Percentiles rank a stretch among this genome's conserved stretches.
Conservation (phyloP, 2,329 filamentous ascomycete species). For the Fusarium devonianum region DNA sequence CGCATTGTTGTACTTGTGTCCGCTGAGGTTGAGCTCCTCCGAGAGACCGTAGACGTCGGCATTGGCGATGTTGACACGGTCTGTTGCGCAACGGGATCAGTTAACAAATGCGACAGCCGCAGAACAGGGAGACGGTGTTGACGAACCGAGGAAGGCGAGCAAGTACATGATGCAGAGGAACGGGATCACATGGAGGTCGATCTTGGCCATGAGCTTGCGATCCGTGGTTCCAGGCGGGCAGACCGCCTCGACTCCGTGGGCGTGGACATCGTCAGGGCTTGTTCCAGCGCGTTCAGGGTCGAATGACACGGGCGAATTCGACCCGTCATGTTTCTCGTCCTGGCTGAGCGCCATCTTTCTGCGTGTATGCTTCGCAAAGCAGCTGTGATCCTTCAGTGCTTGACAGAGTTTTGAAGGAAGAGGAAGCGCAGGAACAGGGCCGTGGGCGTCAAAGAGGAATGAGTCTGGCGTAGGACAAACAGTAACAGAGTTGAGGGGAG, state of each 20-base stretch:
- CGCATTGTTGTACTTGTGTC: slow-evolving; percentile 74
- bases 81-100: slow-evolving; percentile 30
- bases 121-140: neutral
- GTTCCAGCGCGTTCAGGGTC: slow-evolving; percentile 32
- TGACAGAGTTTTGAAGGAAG: slow-evolving; percentile 3
- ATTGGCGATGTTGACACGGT: slow-evolving; percentile 82
- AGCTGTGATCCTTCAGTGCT: neutral
- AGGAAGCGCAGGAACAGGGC: neutral
- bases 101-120: slow-evolving; percentile 3
- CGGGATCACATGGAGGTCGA: slow-evolving; percentile 75
- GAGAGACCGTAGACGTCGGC: slow-evolving; percentile 72
- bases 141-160: slow-evolving; percentile 68
- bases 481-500: neutral
- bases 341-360: slow-evolving; percentile 26
- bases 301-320: slow-evolving; percentile 32
- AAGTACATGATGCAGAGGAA: slow-evolving; percentile 77
- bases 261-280: slow-evolving; percentile 13
- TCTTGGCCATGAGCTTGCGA: slow-evolving; percentile 69
- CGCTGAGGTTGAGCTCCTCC: slow-evolving; percentile 66
- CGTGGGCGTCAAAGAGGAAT: neutral
- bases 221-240: slow-evolving; percentile 67
- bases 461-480: neutral
- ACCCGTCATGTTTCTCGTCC: slow-evolving; percentile 31
- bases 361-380: neutral
- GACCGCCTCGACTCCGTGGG: slow-evolving; percentile 37